Base-by-base conservation (phyloP, 805 yeast genomes). In the Cyberlindnera mycetangii region DNA sequence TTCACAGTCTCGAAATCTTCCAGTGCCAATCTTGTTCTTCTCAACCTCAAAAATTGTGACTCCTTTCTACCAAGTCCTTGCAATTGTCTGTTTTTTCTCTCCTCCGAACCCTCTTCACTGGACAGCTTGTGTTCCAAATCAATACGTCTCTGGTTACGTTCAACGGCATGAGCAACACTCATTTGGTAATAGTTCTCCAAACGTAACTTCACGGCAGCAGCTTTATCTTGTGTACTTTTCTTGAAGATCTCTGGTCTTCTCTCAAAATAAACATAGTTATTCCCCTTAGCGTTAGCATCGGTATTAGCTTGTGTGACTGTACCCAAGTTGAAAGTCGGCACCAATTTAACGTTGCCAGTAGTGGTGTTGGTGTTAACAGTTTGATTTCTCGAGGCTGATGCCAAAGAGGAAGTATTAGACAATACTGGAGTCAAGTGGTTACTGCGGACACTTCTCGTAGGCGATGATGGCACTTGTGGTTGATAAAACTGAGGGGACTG, bases 1-100 rank as follows among this genome's bases (percentile, higher is more conserved):
- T 98, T 93, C 49, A 93, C 85, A 70, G 93, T 89, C 59, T 89
- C 93, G 62, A 93, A 93, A 65, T 93, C 99, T 52, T 90, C 92
- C 59, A 89, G 87, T 57, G 85, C 85, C 31, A 97, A 93, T 67
- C 89, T 88, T 42, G 89, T 76, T 64, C 99, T 78, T 60, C 97
- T 77, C 60, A 89, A 85, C 56, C 99, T 79, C 55, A 93, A 72
- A 42, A 85, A 78, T 8, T 92, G 95, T 31, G 97, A 76, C 65
- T 93, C 99, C 44, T 95, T 78, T 60, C 82, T 83, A 31, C 98
- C 97, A 51, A 92, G 72, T 32, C 87, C 78, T 51, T 84, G 68
- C 87, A 25, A 89, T 86, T 36, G 83, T 70, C 66, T 93, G 88
- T 53, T 81, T 79, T 56, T 78, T 75, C 95, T 48, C 78, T 79